Conservation (phyloP, 148 eudicot genomes). For the Amaranthus cruentus region DNA sequence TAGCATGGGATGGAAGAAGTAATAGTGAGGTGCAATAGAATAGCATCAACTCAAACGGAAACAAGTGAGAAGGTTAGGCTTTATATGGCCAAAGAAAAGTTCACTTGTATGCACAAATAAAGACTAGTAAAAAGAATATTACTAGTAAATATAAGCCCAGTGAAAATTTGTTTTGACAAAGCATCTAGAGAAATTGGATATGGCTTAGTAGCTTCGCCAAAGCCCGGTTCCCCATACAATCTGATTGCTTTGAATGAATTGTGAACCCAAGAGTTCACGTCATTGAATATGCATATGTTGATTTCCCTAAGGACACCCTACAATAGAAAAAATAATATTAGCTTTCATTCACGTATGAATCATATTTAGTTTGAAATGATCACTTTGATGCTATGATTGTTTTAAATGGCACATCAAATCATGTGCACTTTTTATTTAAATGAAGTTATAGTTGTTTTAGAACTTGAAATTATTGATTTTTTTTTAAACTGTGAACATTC, state of each 20-base stretch:
- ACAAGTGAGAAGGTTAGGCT: neutral
- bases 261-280: conserved; percentile 58
- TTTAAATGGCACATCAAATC: no score
- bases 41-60: neutral
- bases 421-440: no score
- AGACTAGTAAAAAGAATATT: conserved; percentile 20
- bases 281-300: conserved; percentile 48
- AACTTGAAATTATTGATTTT: neutral
- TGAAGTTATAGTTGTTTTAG: no score
- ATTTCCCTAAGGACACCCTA: conserved; percentile 71
- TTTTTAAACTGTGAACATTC: neutral
- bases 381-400: neutral
- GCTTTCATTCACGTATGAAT: neutral
- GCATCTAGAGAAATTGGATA: conserved; percentile 55
- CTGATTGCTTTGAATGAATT: conserved; percentile 48
- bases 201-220: conserved; percentile 34
- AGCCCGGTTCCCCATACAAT: conserved; percentile 40
- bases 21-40: neutral
- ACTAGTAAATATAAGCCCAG: conserved; percentile 81
- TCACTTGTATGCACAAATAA: conserved; percentile 9
- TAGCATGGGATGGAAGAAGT: no score
- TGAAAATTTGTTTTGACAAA: conserved; percentile 43
- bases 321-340: conserved; percentile 11
- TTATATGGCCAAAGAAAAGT: neutral
- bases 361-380: neutral